Percentiles rank a stretch among this genome's conserved stretches.
Evolutionary conservation across 2,329 filamentous ascomycete genomes (phyloP).

Genomic region (Microsporum ferrugineum): DNA sequence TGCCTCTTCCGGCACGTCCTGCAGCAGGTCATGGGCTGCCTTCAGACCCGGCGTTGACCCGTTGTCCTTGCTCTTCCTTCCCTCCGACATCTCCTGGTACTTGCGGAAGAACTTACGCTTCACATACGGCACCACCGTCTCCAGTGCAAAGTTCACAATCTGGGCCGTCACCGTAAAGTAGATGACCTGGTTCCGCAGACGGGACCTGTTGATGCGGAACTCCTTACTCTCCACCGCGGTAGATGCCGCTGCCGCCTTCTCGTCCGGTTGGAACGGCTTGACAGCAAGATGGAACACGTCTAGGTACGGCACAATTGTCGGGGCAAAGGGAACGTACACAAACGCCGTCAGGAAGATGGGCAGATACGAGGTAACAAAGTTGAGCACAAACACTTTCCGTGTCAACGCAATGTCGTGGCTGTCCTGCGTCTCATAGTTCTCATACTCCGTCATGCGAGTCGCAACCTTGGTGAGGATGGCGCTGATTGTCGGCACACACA

Average conservation of each 20-base stretch:
- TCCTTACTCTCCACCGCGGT: constrained; percentile 28
- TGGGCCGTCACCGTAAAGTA: constrained; percentile 66
- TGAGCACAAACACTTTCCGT: constrained; percentile 87
- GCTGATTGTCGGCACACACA: constrained; percentile 66
- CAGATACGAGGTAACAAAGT: constrained; percentile 92
- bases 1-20: constrained; percentile 67
- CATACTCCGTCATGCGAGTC: constrained; percentile 62
- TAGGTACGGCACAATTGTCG: constrained; percentile 70
- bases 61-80: constrained; percentile 14
- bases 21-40: constrained; percentile 37
- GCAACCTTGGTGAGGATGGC: constrained; percentile 65
- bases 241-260: constrained; percentile 47
- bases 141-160: constrained; percentile 73
- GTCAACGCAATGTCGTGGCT: constrained; percentile 74
- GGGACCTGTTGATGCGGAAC: constrained; percentile 80
- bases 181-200: constrained; percentile 68
- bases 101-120: constrained; percentile 70
- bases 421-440: constrained; percentile 87
- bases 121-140: constrained; percentile 71
- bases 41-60: constrained; percentile 18
- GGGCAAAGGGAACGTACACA: constrained; percentile 85
- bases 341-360: constrained; percentile 88
- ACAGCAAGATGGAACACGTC: constrained; percentile 68
- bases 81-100: constrained; percentile 62
- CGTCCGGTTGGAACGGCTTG: constrained; percentile 61